These are phyloP conservation scores for Apophysomyces elegans DNA, from an alignment of 371 early-diverging fungal genomes.

Conservation along the genomic window DNA sequence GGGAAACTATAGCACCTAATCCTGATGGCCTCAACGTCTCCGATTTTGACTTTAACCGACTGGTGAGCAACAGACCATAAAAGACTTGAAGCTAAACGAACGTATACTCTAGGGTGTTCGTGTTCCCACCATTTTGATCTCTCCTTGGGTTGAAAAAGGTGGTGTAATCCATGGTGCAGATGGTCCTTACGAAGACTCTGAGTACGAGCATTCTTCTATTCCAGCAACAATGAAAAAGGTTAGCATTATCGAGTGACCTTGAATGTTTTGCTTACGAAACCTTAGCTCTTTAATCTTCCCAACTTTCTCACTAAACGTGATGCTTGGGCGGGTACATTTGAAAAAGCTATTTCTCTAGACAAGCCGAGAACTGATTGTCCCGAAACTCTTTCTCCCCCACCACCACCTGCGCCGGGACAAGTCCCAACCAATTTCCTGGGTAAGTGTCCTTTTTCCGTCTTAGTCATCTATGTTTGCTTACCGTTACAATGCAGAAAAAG, in stretches of 20 bases:
- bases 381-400: slow-evolving; percentile 21
- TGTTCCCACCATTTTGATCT: slow-evolving; percentile 54
- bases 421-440: slow-evolving; percentile 19
- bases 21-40: slow-evolving; percentile 34
- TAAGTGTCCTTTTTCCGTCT: slow-evolving; percentile 10
- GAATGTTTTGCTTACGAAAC: not conserved
- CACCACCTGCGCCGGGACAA: slow-evolving; percentile 18
- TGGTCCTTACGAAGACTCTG: slow-evolving; percentile 25
- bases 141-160: slow-evolving; percentile 50
- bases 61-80: slow-evolving; percentile 10
- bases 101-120: slow-evolving; percentile 37
- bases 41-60: slow-evolving; percentile 33
- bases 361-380: slow-evolving; percentile 29
- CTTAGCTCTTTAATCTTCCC: slow-evolving; percentile 35
- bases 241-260: not conserved
- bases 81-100: not conserved
- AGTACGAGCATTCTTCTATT: slow-evolving; percentile 53
- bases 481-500: slow-evolving; percentile 13
- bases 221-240: slow-evolving; percentile 47
- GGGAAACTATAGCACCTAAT: slow-evolving; percentile 18
- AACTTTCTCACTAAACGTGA: slow-evolving; percentile 30
- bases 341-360: slow-evolving; percentile 23
- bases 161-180: slow-evolving; percentile 31
- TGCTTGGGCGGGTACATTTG: slow-evolving; percentile 38
- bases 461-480: not conserved